phyloP scores from a whole-genome alignment of 306 rosid species.

The Vigna trinervia region DNA sequence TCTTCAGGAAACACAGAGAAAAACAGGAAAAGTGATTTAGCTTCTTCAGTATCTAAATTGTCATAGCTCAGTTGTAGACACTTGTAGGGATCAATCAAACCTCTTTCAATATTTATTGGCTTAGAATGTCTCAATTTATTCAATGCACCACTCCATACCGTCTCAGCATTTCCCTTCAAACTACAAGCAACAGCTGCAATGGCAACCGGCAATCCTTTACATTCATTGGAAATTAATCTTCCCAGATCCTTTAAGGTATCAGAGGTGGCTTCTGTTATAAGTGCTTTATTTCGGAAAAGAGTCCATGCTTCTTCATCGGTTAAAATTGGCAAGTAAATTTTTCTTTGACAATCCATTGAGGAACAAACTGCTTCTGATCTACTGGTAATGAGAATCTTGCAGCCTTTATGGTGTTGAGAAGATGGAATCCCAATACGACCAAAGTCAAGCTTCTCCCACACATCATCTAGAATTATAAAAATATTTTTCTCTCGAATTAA shows the following conservation, averaged over 20 bases:
- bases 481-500: background rate
- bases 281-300: constrained; percentile 29
- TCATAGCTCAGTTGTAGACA: constrained; percentile 38
- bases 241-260: background rate
- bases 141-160: constrained; percentile 14
- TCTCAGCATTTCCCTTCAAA: background rate
- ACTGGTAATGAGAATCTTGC: constrained; percentile 34
- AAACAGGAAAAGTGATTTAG: constrained; percentile 21
- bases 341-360: constrained; percentile 14
- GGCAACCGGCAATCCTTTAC: constrained; percentile 43
- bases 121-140: background rate
- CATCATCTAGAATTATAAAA: constrained; percentile 44
- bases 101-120: background rate
- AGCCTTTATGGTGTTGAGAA: background rate
- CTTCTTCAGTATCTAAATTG: constrained; percentile 4
- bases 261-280: background rate
- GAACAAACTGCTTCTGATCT: background rate
- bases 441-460: constrained; percentile 25
- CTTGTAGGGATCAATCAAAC: background rate
- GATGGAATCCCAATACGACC: constrained; percentile 35
- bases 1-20: constrained; percentile 46
- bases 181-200: constrained; percentile 27
- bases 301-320: background rate
- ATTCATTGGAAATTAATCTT: background rate
- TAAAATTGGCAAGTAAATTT: background rate